Evolutionary conservation across 306 rosid genomes (phyloP).

Genomic region (peach (Prunus persica)): Prunus_persica_NCBIv2 NC_034013.1:803501-804000

Average conservation of each 20-base stretch:
- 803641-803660: constrained; percentile 93
- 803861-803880: constrained; percentile 91
- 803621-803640: constrained; percentile 91
- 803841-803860: constrained; percentile 85
- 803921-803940: constrained; percentile 31
- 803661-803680: constrained; percentile 80
- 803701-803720: constrained; percentile 67
- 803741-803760: constrained; percentile 68
- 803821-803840: constrained; percentile 97
- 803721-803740: constrained; percentile 68
- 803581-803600: constrained; percentile 15
- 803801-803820: constrained; percentile 98
- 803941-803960: not conserved
- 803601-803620: constrained; percentile 59
- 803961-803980: not conserved
- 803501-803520: constrained; percentile 64
- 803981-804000: not conserved
- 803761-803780: constrained; percentile 98
- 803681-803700: constrained; percentile 94
- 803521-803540: constrained; percentile 13
- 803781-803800: constrained; percentile 86
- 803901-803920: constrained; percentile 99
- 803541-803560: constrained; percentile 3
- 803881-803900: constrained; percentile 96
- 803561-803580: constrained; percentile 13